Percentiles rank a stretch among this genome's conserved stretches.
Conservation (phyloP, 1,284 basidiomycete genomes). For the Rhodotorula mucilaginosa region DNA sequence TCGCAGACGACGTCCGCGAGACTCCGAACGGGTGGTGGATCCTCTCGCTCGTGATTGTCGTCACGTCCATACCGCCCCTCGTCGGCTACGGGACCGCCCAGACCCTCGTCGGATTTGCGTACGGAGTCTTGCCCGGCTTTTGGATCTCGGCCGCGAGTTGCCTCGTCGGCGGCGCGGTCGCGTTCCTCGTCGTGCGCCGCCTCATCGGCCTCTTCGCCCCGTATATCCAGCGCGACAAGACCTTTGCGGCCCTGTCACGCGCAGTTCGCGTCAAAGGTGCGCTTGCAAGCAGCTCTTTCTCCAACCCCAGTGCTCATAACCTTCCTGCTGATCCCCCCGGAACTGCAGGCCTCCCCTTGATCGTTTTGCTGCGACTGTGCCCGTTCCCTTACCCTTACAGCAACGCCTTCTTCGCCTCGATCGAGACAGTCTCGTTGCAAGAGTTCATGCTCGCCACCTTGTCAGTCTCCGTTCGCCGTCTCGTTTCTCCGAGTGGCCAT, state of each 20-base stretch:
- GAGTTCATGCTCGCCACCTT: constrained; percentile 69
- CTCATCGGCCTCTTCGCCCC: constrained; percentile 27
- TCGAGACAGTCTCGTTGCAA: constrained; percentile 66
- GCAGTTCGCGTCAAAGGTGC: constrained; percentile 61
- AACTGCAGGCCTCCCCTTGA: constrained; percentile 62
- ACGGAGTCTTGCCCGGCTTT: constrained; percentile 69
- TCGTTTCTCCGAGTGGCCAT: background rate
- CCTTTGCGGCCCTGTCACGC: constrained; percentile 45
- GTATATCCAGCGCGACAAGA: constrained; percentile 27
- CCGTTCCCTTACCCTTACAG: constrained; percentile 70
- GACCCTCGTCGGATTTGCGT: constrained; percentile 74
- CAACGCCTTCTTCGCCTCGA: constrained; percentile 64
- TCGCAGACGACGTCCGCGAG: constrained; percentile 62
- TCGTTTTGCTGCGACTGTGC: constrained; percentile 68
- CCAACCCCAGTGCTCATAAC: background rate
- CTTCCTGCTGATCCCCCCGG: background rate
- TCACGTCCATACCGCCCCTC: constrained; percentile 72
- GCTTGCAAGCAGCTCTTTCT: background rate
- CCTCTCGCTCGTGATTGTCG: constrained; percentile 48
- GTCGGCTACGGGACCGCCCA: constrained; percentile 65
- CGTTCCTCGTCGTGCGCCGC: constrained; percentile 54
- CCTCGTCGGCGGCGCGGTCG: constrained; percentile 64
- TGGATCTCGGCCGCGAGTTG: constrained; percentile 62
- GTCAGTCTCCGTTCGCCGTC: constrained; percentile 13
- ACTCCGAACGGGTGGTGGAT: constrained; percentile 63